Conservation (phyloP, 2,329 filamentous ascomycete genomes). For the Alternaria ventricosa region DNA sequence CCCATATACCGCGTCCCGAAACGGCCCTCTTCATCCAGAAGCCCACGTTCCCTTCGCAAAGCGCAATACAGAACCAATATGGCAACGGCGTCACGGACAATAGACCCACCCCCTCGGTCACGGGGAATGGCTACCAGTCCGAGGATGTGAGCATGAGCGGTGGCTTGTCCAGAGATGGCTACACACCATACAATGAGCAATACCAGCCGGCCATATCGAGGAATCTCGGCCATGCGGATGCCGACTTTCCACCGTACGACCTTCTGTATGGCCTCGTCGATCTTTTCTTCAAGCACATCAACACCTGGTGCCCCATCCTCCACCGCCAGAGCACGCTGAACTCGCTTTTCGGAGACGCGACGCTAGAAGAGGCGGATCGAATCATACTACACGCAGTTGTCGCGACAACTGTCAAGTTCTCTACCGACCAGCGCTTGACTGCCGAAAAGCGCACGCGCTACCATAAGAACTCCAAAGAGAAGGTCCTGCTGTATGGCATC, state of each 20-base stretch:
- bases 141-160: conserved; percentile 36
- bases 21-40: conserved; percentile 57
- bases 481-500: conserved; percentile 84
- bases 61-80: conserved; percentile 41
- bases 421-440: conserved; percentile 75
- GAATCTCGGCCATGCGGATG: conserved; percentile 41
- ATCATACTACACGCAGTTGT: conserved; percentile 88
- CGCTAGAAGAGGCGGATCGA: conserved; percentile 79
- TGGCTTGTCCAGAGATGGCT: conserved; percentile 38
- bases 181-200: conserved; percentile 39
- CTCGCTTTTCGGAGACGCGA: conserved; percentile 73
- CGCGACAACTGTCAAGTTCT: conserved; percentile 85
- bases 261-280: conserved; percentile 66
- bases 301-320: conserved; percentile 82
- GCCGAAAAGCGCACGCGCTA: conserved; percentile 76
- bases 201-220: conserved; percentile 38
- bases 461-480: conserved; percentile 81
- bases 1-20: conserved; percentile 53
- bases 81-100: conserved; percentile 48
- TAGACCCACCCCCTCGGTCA: conserved; percentile 29
- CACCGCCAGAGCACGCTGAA: conserved; percentile 83
- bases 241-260: conserved; percentile 65
- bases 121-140: conserved; percentile 39
- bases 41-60: conserved; percentile 46
- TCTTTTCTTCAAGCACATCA: conserved; percentile 69